Base-by-base conservation (phyloP, 768 basidiomycete genomes). In the Russula dissimulans region DNA sequence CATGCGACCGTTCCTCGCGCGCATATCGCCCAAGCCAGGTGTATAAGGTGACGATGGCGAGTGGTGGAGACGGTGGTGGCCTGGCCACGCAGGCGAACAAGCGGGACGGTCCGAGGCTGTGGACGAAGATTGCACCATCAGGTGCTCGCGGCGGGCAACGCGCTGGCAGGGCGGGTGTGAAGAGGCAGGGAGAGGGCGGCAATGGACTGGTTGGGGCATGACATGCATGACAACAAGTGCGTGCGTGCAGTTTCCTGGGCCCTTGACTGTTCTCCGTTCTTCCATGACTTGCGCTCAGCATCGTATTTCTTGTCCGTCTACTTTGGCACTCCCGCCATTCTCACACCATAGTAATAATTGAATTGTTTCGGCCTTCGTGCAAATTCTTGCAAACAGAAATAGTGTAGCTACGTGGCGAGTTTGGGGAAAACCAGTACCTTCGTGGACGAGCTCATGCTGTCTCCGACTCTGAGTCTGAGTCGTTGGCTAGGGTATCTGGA, bases 111-210 rank as follows among this genome's bases (percentile, higher is more conserved):
- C 60, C 62, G 26, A 52, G 72, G 32, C 65, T 67, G 32, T 61
- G 73, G 58, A 72, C 70, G 60, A 67, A 62, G 67, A 72, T 72
- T 31, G 69, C 64, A 42, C 72, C 72, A 31, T 70, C 72, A 36
- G 58, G 59, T 4, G 51, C 11, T 10, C 32, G 10, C n/a, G 32
- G 32, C 11, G 58, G 36, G 17, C 52, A 32, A 22, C 58, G 65
- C 39, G 56, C 60, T 3, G 38, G 31, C 3, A 46, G 5, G 1
- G 15, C 53, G 15, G 50, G 41, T 6, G 39, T 8, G n/a, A 56
- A 66, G 47, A 52, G 12, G 54, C 48, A 50, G 10, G 50, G 26
- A 31, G 56, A 62, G 15, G 54, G 18, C 5, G 53, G 54, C 1
- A 57, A 63, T 7, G 63, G 59, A n/a, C 64, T 66, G 18, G 63